These are phyloP conservation scores for Microstegium vimineum DNA, from an alignment of 176 grass and related monocot genomes.

Conservation along the genomic window DNA sequence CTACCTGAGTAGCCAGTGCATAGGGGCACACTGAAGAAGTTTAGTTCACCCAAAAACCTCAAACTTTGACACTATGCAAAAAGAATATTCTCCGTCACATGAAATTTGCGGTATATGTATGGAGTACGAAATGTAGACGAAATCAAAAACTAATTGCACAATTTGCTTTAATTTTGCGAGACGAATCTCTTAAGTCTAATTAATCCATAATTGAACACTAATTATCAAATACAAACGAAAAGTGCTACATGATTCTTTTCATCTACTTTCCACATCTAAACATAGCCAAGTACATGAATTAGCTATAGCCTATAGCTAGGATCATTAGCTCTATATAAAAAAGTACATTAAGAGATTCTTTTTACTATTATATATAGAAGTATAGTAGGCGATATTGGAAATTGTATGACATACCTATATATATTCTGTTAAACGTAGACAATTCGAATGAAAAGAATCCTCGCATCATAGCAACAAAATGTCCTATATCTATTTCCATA, in stretches of 20 bases:
- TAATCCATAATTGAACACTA: too few relatives aligned
- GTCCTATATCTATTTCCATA: conserved; percentile 2
- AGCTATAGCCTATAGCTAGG: neutral
- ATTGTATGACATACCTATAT: neutral
- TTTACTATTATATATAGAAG: neutral
- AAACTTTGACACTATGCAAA: too few relatives aligned
- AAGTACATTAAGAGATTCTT: neutral
- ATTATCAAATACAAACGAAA: too few relatives aligned
- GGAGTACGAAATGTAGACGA: too few relatives aligned
- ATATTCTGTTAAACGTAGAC: neutral
- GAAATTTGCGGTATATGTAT: too few relatives aligned
- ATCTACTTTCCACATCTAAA: too few relatives aligned
- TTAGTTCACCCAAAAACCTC: too few relatives aligned
- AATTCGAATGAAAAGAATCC: neutral
- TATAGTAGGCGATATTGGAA: neutral
- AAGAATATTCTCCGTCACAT: too few relatives aligned
- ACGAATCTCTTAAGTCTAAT: too few relatives aligned
- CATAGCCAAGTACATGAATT: neutral
- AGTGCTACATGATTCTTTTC: too few relatives aligned
- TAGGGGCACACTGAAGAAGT: neutral
- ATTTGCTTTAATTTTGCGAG: too few relatives aligned
- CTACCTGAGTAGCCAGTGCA: conserved; percentile 18
- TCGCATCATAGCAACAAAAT: neutral
- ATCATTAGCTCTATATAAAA: neutral
- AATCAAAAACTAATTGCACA: too few relatives aligned